phyloP scores from a whole-genome alignment of 1,284 basidiomycete genomes.

The Cutaneotrichosporon dermatis region DNA sequence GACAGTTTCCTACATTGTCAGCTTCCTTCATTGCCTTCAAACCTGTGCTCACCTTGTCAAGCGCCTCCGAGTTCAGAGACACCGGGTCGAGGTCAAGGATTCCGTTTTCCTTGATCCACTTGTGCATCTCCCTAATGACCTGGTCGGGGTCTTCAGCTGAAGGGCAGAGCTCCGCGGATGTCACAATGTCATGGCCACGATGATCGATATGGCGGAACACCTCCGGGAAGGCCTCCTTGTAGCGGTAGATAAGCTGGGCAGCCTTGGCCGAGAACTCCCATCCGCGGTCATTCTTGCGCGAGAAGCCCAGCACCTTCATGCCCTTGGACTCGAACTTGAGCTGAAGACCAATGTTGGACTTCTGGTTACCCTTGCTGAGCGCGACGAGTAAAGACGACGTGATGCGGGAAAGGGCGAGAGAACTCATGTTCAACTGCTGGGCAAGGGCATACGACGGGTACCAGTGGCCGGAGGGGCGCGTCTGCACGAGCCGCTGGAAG shows the following conservation, averaged over 20 bases:
- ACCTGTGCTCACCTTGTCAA: conserved; percentile 58
- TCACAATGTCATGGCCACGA: conserved; percentile 67
- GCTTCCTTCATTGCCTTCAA: too few relatives aligned
- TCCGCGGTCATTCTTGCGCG: conserved; percentile 71
- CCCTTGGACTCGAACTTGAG: conserved; percentile 95
- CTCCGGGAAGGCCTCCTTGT: conserved; percentile 76
- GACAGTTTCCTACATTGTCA: conserved; percentile 56
- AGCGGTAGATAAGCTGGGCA: conserved; percentile 72
- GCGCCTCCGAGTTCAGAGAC: conserved; percentile 83
- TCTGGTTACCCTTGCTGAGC: conserved; percentile 62
- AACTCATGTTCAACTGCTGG: conserved; percentile 64
- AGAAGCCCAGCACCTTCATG: conserved; percentile 93
- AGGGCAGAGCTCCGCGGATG: conserved; percentile 68
- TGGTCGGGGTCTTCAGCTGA: conserved; percentile 61
- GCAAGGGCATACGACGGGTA: conserved; percentile 70
- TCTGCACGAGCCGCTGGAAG: conserved; percentile 65
- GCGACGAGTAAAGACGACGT: conserved; percentile 89
- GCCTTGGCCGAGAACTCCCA: conserved; percentile 96
- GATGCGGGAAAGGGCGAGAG: conserved; percentile 77
- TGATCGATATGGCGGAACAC: conserved; percentile 66
- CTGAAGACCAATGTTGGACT: conserved; percentile 86
- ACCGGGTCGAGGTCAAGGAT: conserved; percentile 89
- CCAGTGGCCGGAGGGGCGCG: conserved; percentile 60
- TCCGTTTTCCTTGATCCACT: conserved; percentile 82
- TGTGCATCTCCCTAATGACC: conserved; percentile 69